phyloP scores from a whole-genome alignment of 495 filamentous ascomycete genomes.

The Penicillium simplicissimum region DNA sequence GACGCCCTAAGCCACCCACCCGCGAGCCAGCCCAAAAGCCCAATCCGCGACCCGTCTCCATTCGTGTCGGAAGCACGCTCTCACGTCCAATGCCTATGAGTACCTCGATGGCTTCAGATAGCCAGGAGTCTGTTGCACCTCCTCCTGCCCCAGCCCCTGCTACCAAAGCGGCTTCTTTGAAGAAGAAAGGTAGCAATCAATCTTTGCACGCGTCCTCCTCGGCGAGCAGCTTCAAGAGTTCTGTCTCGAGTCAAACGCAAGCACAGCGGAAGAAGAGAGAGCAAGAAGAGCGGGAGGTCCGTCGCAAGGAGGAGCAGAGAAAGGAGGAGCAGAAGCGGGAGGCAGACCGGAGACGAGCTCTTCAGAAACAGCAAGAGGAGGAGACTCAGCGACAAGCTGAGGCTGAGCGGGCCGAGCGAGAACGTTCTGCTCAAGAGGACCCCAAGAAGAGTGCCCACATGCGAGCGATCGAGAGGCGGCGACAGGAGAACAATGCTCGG shows the following conservation, averaged over 20 bases:
- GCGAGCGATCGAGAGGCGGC: slow-evolving; percentile 66
- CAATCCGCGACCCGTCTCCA: slow-evolving; percentile 75
- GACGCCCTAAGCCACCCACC: slow-evolving; percentile 72
- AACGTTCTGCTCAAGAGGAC: slow-evolving; percentile 52
- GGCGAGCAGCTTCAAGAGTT: slow-evolving; percentile 66
- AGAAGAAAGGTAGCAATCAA: slow-evolving; percentile 67
- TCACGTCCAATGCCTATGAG: slow-evolving; percentile 68
- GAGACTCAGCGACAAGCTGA: slow-evolving; percentile 51
- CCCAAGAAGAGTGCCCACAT: slow-evolving; percentile 68
- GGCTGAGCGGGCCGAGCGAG: slow-evolving; percentile 46
- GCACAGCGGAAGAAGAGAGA: slow-evolving; percentile 66
- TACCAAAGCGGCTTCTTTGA: slow-evolving; percentile 49
- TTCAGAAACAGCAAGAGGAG: slow-evolving; percentile 53
- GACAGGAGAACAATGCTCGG: slow-evolving; percentile 62
- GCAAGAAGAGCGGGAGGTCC: slow-evolving; percentile 71
- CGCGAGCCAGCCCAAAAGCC: slow-evolving; percentile 65
- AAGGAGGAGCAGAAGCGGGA: slow-evolving; percentile 58
- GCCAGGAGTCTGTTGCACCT: slow-evolving; percentile 58
- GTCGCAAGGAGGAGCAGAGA: slow-evolving; percentile 70
- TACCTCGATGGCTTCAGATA: slow-evolving; percentile 57
- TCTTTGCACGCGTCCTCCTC: slow-evolving; percentile 67
- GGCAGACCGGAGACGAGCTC: slow-evolving; percentile 68
- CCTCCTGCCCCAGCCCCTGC: slow-evolving; percentile 44
- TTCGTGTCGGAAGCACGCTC: slow-evolving; percentile 69
- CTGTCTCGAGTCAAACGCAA: slow-evolving; percentile 56